Evolutionary conservation across 208 protist genomes (phyloP).

Genomic region (Entamoeba invadens): DNA sequence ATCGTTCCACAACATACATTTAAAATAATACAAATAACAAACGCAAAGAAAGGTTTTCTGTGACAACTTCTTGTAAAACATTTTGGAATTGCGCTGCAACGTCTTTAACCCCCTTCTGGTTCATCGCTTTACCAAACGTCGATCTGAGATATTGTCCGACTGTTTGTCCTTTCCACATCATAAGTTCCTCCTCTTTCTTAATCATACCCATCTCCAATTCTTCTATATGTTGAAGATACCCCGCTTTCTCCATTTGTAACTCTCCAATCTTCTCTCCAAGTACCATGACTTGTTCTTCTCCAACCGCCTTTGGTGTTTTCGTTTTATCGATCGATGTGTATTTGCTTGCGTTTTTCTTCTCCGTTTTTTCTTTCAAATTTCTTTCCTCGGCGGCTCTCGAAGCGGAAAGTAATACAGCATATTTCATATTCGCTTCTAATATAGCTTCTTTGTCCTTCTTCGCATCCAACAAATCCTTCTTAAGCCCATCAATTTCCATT

Average conservation of each 20-base stretch:
- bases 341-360: background rate
- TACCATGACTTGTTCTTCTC: background rate
- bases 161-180: background rate
- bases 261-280: background rate
- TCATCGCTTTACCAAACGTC: background rate
- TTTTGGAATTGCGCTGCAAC: background rate
- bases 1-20: no score
- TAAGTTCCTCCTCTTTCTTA: background rate
- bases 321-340: background rate
- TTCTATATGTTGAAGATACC: background rate
- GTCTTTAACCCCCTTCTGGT: background rate
- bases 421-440: background rate
- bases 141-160: background rate
- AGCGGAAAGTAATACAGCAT: background rate
- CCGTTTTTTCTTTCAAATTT: background rate
- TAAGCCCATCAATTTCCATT: background rate
- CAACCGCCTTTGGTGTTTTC: background rate
- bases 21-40: no score
- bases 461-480: background rate
- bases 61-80: background rate
- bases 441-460: background rate
- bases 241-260: background rate
- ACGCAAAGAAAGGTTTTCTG: background rate
- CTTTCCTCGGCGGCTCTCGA: background rate
- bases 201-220: background rate